phyloP scores from a whole-genome alignment of 768 basidiomycete genomes.

The Tricholoma flavovirens region DNA sequence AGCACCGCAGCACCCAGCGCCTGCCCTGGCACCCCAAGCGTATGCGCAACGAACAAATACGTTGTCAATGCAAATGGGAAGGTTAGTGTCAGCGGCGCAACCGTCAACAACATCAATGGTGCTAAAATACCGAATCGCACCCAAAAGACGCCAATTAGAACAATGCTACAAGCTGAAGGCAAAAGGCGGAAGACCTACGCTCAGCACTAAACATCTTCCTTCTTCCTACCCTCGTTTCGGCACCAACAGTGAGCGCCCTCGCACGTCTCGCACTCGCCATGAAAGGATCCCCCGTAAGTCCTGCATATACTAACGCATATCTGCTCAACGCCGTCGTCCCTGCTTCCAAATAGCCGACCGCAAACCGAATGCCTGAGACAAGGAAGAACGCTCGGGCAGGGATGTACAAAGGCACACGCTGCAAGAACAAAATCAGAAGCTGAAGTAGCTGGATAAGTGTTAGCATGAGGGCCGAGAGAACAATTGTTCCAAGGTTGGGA shows the following conservation, averaged over 20 bases:
- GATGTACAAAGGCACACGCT: conserved; percentile 50
- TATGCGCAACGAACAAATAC: conserved; percentile 87
- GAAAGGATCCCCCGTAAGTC: conserved; percentile 71
- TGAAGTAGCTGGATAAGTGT: conserved; percentile 60
- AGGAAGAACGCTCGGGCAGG: conserved; percentile 43
- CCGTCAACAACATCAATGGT: conserved; percentile 66
- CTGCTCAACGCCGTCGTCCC: conserved; percentile 54
- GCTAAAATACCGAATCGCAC: conserved; percentile 26
- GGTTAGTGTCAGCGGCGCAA: conserved; percentile 73
- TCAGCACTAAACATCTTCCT: conserved; percentile 49
- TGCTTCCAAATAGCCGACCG: conserved; percentile 44
- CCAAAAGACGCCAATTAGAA: neutral
- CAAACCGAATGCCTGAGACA: conserved; percentile 40
- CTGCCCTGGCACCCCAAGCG: conserved; percentile 59
- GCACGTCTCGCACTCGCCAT: conserved; percentile 49
- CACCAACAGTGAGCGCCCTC: conserved; percentile 35
- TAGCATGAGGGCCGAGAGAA: conserved; percentile 70
- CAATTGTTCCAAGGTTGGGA: conserved; percentile 76
- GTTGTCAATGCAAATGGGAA: conserved; percentile 78
- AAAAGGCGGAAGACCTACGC: conserved; percentile 36
- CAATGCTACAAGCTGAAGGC: neutral
- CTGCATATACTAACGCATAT: conserved; percentile 64
- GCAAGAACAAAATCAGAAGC: conserved; percentile 43
- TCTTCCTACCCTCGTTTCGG: conserved; percentile 27
- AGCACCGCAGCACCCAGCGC: conserved; percentile 73